phyloP scores from a whole-genome alignment of 306 rosid genomes.

The Nissolia schottii region DNA sequence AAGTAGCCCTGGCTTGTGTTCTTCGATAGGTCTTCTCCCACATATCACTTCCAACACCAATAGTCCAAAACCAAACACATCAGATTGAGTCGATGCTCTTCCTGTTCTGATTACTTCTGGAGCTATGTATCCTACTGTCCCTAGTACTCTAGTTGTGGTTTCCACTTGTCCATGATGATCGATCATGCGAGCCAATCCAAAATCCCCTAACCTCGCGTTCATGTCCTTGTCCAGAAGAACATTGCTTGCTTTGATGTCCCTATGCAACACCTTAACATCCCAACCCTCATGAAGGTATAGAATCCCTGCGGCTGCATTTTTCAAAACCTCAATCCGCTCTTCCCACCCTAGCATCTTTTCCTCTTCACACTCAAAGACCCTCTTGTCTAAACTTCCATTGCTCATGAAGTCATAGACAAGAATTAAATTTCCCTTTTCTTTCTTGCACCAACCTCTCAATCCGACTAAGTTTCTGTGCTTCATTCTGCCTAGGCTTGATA shows the following conservation, averaged over 20 bases:
- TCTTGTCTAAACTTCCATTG: conserved; percentile 60
- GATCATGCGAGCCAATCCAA: conserved; percentile 58
- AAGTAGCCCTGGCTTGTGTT: conserved; percentile 42
- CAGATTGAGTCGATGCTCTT: conserved; percentile 35
- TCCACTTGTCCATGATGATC: conserved; percentile 38
- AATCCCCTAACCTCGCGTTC: conserved; percentile 62
- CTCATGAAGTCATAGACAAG: conserved; percentile 66
- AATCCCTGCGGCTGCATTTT: conserved; percentile 54
- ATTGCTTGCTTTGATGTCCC: conserved; percentile 66
- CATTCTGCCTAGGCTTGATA: conserved; percentile 67
- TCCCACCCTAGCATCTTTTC: conserved; percentile 42
- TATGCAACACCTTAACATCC: conserved; percentile 67
- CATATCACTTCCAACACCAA: conserved; percentile 51
- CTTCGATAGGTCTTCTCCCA: conserved; percentile 56
- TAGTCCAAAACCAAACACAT: conserved; percentile 63
- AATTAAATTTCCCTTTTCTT: conserved; percentile 46
- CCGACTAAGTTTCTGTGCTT: conserved; percentile 60
- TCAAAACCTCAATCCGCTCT: conserved; percentile 45
- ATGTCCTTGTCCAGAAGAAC: conserved; percentile 62
- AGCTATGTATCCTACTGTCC: conserved; percentile 62
- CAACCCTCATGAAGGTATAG: conserved; percentile 67
- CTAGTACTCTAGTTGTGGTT: conserved; percentile 50
- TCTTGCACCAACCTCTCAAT: conserved; percentile 74
- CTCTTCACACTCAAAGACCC: conserved; percentile 50
- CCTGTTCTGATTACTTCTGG: conserved; percentile 58